Evolutionary conservation across 306 rosid genomes (phyloP).

Genomic region (Carpinus fangiana): DNA sequence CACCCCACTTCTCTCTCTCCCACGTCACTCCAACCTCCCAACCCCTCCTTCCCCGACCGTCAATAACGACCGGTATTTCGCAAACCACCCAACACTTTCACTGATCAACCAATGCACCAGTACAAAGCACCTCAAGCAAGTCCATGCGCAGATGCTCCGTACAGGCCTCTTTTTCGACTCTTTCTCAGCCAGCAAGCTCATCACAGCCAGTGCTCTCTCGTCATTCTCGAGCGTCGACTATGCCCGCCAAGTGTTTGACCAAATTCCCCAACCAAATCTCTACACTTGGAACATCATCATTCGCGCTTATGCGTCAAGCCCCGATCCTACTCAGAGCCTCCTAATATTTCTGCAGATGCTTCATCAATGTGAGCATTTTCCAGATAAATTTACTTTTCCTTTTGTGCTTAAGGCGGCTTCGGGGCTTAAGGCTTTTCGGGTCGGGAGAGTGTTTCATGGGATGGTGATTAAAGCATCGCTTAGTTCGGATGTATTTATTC

Average conservation of each 20-base stretch:
- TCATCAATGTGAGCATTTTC: constrained; percentile 35
- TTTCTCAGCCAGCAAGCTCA: constrained; percentile 47
- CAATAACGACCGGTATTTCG: constrained; percentile 27
- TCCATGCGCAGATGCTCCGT: constrained; percentile 64
- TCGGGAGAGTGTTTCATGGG: constrained; percentile 59
- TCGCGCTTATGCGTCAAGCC: constrained; percentile 64
- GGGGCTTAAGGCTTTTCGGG: constrained; percentile 36
- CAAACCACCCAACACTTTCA: constrained; percentile 20
- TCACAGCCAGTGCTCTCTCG: constrained; percentile 40
- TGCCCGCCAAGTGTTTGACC: constrained; percentile 57
- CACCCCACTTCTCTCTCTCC: constrained; percentile 26
- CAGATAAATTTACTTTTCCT: constrained; percentile 60
- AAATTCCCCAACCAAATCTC: constrained; percentile 60
- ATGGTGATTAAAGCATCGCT: constrained; percentile 51
- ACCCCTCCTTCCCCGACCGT: constrained; percentile 17
- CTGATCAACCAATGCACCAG: constrained; percentile 41
- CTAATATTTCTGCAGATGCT: constrained; percentile 44
- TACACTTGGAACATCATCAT: constrained; percentile 67
- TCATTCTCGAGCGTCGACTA: constrained; percentile 47
- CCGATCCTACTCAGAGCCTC: constrained; percentile 44
- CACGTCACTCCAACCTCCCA: constrained; percentile 18
- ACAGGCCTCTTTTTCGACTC: constrained; percentile 45
- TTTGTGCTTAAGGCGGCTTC: constrained; percentile 69
- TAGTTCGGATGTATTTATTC: constrained; percentile 47
- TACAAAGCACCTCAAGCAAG: constrained; percentile 45